Evolutionary conservation across 2,329 filamentous ascomycete species (phyloP).

Genomic region (Albifimbria verrucaria): DNA sequence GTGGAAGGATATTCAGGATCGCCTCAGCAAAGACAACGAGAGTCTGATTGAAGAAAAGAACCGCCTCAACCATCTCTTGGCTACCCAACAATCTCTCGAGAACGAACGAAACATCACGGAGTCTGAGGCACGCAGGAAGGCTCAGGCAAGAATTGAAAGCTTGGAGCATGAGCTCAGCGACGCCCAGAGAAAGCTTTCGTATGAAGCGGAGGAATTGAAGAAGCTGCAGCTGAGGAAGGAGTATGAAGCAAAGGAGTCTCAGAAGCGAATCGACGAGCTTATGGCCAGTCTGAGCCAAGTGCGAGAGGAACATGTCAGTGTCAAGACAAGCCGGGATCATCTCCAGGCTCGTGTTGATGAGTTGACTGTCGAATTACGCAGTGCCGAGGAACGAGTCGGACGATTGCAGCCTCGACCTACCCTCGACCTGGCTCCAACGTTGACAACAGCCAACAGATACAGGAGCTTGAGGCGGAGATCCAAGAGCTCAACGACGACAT

Average conservation of each 20-base stretch:
- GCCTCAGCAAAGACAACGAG: constrained; percentile 86
- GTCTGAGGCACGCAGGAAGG: constrained; percentile 73
- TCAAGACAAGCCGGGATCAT: constrained; percentile 86
- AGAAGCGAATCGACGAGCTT: constrained; percentile 91
- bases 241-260: constrained; percentile 81
- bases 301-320: constrained; percentile 80
- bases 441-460: constrained; percentile 43
- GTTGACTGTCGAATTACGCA: constrained; percentile 80
- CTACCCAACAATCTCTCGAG: constrained; percentile 81
- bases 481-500: constrained; percentile 83
- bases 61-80: constrained; percentile 76
- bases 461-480: constrained; percentile 56
- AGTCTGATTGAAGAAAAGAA: constrained; percentile 78
- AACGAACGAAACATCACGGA: constrained; percentile 89
- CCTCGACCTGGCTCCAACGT: constrained; percentile 46
- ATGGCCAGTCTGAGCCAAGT: constrained; percentile 74
- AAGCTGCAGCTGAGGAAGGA: constrained; percentile 82
- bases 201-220: constrained; percentile 81
- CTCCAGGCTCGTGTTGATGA: constrained; percentile 87
- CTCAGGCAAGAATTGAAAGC: constrained; percentile 73
- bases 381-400: constrained; percentile 82
- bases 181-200: constrained; percentile 77
- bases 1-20: constrained; percentile 89
- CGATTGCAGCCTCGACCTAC: constrained; percentile 78
- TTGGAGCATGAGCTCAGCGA: constrained; percentile 76